Base-by-base conservation (phyloP, 768 basidiomycete species). In the Ramaria rubella region DNA sequence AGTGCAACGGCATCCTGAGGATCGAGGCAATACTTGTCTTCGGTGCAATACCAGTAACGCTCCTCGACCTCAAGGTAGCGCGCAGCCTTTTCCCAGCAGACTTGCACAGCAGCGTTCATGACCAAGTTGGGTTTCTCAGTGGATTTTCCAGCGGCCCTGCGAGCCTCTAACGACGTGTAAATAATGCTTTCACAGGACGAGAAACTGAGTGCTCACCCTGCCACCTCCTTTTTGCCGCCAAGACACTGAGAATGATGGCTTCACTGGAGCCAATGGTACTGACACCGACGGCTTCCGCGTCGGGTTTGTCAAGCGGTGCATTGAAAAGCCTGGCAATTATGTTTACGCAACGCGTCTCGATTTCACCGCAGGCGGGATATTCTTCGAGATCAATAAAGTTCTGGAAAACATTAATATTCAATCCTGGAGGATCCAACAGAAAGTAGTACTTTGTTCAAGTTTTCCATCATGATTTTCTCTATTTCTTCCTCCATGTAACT, bases 151-250 rank as follows among this genome's bases (percentile, higher is more conserved):
- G 79, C 80, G 23, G 76, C 74, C 64, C 84, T 85, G 17, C 84
- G 78, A 0, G 72, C 72, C 21, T 79, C 77, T 62, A 27, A 57
- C 12, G 15, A 30, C 19, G 48, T 71, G 24, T 17, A 40, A 64
- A 65, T 55, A 66, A 65, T 48, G 67, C 49, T 57, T 66, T 59
- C 62, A 2, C 69, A 11, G 69, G 69, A 31, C 70, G 11, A 29
- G n/a, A n/a, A 38, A 51, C 8, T 14, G 27, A 24, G 11, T n/a
- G 52, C 48, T 17, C 19, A 58, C 57, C 59, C 75, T 79, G 83
- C 85, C 86, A 87, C 8, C 76, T 70, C 65, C 80, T 79, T 69
- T 87, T 87, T 72, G 85, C 72, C 0, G 85, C 83, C 9, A 89
- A 68, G 14, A 83, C 83, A n/a, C 81, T 83, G 8, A 86, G 79